Percentiles rank a stretch among this genome's conserved stretches.
phyloP scores from a whole-genome alignment of 2,329 filamentous ascomycete genomes.

The Sporothrix pallida region DNA sequence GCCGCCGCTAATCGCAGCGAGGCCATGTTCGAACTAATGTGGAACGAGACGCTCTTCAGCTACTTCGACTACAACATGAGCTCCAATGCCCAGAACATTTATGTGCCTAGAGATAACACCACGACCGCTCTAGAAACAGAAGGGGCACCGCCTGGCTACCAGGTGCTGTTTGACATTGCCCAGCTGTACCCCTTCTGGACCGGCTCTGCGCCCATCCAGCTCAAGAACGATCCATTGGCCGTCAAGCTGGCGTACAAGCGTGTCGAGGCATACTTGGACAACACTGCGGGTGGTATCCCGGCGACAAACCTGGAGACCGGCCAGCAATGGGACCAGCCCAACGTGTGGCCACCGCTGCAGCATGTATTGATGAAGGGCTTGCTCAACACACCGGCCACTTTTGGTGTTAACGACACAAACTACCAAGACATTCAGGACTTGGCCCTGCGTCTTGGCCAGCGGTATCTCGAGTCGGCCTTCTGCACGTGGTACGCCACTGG shows the following conservation, averaged over 20 bases:
- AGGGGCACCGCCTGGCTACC: constrained; percentile 58
- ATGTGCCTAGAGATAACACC: constrained; percentile 56
- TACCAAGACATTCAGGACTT: constrained; percentile 61
- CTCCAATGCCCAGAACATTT: constrained; percentile 60
- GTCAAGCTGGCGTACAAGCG: constrained; percentile 61
- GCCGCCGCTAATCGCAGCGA: constrained; percentile 60
- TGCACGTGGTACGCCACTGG: constrained; percentile 74
- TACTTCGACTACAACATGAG: constrained; percentile 75
- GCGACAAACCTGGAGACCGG: constrained; percentile 66
- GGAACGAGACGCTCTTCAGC: constrained; percentile 65
- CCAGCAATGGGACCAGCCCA: constrained; percentile 74
- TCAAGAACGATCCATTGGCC: constrained; percentile 64
- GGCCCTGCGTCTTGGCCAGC: constrained; percentile 64
- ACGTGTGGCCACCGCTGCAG: constrained; percentile 72
- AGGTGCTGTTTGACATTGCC: constrained; percentile 62
- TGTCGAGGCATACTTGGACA: constrained; percentile 59
- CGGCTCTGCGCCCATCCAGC: constrained; percentile 62
- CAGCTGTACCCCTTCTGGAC: constrained; percentile 75
- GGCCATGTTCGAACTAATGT: constrained; percentile 68
- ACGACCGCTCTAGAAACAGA: constrained; percentile 50
- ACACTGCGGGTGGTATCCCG: constrained; percentile 62
- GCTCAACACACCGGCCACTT: constrained; percentile 63
- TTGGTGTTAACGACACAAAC: constrained; percentile 58
- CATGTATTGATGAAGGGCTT: constrained; percentile 68
- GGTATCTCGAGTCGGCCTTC: constrained; percentile 70